Percentiles rank a stretch among this genome's conserved stretches.
phyloP scores from a whole-genome alignment of 2,329 filamentous ascomycete species.

The Colletotrichum coccodes region DNA sequence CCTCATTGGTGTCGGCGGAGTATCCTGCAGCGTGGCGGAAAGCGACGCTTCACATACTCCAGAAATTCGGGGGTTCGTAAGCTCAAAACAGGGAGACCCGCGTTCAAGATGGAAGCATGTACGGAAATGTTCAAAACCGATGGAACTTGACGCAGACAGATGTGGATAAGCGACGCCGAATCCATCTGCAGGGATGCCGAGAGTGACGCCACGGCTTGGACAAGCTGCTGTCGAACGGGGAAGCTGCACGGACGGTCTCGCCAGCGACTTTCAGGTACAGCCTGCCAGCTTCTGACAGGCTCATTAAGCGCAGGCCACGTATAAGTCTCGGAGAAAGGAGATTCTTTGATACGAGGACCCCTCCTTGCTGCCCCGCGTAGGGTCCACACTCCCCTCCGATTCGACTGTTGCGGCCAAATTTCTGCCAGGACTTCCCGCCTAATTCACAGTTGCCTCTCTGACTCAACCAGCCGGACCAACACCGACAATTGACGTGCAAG shows the following conservation, averaged over 20 bases:
- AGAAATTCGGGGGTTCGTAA: neutral
- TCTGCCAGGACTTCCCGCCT: slow-evolving; percentile 30
- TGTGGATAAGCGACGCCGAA: slow-evolving; percentile 23
- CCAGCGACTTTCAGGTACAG: neutral
- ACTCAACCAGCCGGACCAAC: slow-evolving; percentile 30
- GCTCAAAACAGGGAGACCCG: neutral
- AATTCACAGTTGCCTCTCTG: slow-evolving; percentile 25
- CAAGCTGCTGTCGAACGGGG: neutral
- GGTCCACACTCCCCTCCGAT: slow-evolving; percentile 33
- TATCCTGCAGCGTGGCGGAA: slow-evolving; percentile 11
- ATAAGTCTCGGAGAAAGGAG: slow-evolving; percentile 1
- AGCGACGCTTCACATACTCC: slow-evolving; percentile 28
- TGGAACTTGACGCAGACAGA: slow-evolving; percentile 15
- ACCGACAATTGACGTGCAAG: slow-evolving; percentile 16
- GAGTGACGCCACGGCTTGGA: slow-evolving; percentile 30
- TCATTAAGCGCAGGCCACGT: neutral
- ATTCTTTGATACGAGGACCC: slow-evolving; percentile 30
- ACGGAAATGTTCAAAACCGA: slow-evolving; percentile 5
- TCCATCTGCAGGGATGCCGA: slow-evolving; percentile 27
- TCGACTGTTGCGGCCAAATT: slow-evolving; percentile 24
- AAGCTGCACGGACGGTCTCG: slow-evolving; percentile 6
- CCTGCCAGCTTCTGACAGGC: neutral
- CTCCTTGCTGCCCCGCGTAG: slow-evolving; percentile 21
- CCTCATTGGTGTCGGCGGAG: slow-evolving; percentile 39
- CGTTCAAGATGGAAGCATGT: slow-evolving; percentile 11